Evolutionary conservation across 2,329 filamentous ascomycete genomes (phyloP).

Genomic region (Curvularia spicifera): DNA sequence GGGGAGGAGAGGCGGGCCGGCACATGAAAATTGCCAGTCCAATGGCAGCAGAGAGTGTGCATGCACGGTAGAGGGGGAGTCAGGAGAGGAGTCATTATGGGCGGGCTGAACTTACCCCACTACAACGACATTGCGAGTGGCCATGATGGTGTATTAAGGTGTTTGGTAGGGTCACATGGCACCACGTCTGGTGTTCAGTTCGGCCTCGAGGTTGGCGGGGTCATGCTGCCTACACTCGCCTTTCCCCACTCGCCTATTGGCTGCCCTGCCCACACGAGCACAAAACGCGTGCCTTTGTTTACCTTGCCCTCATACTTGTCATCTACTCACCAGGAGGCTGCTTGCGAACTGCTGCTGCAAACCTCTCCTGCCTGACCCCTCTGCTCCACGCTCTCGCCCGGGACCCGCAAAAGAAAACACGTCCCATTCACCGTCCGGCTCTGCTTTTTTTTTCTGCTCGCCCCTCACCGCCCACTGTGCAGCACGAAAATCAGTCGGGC

Average conservation of each 20-base stretch:
- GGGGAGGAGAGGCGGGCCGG: neutral
- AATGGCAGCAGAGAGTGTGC: neutral
- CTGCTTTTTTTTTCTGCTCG: conserved; percentile 6
- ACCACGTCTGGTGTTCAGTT: neutral
- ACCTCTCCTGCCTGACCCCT: neutral
- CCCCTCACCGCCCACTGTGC: conserved; percentile 9
- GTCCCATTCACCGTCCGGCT: neutral
- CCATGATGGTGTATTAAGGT: conserved; percentile 15
- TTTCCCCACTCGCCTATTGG: conserved; percentile 27
- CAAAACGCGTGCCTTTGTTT: conserved; percentile 34
- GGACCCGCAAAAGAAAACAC: neutral
- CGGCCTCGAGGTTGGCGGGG: conserved; percentile 17
- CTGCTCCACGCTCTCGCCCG: neutral
- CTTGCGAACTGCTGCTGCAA: neutral
- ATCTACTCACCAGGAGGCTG: neutral
- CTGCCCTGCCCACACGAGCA: conserved; percentile 23
- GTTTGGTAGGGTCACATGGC: conserved; percentile 11
- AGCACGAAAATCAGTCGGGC: conserved; percentile 17
- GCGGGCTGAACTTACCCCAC: conserved; percentile 52
- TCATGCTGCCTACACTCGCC: conserved; percentile 10
- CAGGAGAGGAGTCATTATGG: neutral
- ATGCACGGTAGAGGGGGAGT: neutral
- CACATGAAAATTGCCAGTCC: neutral
- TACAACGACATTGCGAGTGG: conserved; percentile 52
- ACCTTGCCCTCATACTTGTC: conserved; percentile 1